Conservation (phyloP, 2,329 filamentous ascomycete species). For the Verticillium isaacii region DNA sequence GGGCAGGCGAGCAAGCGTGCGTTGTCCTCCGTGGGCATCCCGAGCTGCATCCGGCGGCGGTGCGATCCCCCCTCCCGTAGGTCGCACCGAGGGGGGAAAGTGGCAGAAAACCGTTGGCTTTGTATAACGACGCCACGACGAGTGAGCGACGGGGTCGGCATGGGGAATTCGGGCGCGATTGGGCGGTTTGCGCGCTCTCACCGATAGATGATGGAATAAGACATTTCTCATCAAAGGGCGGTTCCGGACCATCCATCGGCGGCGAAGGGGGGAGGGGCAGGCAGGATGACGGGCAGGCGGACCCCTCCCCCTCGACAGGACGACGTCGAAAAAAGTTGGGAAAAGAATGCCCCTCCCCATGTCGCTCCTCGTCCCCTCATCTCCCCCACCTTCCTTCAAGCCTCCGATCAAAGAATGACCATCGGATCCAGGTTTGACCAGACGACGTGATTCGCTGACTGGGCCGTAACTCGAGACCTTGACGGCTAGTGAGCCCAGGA, state of each 20-base stretch:
- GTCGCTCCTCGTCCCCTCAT: neutral
- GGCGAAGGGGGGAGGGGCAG: neutral
- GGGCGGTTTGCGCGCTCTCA: neutral
- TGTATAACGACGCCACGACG: neutral
- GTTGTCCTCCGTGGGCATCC: neutral
- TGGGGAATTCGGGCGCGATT: neutral
- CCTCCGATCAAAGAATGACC: neutral
- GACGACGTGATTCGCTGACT: neutral
- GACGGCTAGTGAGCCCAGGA: neutral
- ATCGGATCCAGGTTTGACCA: neutral
- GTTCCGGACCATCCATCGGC: neutral
- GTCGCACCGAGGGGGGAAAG: neutral
- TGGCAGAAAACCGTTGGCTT: neutral
- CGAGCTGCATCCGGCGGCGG: neutral
- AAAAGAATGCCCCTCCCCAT: neutral
- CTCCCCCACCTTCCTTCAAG: neutral
- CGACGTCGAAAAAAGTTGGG: neutral
- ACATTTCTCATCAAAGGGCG: neutral
- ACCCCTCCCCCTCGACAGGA: neutral
- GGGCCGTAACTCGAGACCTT: neutral
- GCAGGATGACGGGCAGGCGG: neutral
- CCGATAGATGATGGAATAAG: neutral
- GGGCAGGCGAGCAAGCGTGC: neutral
- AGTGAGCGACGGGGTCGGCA: neutral
- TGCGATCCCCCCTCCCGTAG: neutral